phyloP scores from a whole-genome alignment of 306 rosid species.

The Cucumis melo region DNA sequence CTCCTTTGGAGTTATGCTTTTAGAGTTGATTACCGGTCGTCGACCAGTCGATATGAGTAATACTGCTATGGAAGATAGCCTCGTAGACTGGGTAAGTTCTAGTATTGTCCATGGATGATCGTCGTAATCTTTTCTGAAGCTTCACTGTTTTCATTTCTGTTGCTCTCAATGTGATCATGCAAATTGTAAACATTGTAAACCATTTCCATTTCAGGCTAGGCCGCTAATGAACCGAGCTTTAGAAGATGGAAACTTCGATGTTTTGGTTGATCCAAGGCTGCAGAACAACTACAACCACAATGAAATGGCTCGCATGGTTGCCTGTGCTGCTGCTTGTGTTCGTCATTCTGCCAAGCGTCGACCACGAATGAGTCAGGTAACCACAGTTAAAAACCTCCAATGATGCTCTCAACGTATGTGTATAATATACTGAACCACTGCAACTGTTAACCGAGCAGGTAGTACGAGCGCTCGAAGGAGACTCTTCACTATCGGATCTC shows the following conservation, averaged over 20 bases:
- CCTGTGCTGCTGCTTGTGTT: constrained; percentile 83
- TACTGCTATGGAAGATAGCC: constrained; percentile 66
- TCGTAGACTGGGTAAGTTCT: constrained; percentile 90
- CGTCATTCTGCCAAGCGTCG: constrained; percentile 94
- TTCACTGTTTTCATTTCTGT: not conserved
- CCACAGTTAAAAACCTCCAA: constrained; percentile 3
- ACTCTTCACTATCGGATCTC: constrained; percentile 67
- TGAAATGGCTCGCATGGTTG: constrained; percentile 77
- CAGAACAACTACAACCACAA: constrained; percentile 37
- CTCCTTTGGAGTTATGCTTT: constrained; percentile 88
- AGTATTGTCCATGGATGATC: not conserved
- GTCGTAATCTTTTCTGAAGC: not conserved
- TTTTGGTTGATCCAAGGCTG: constrained; percentile 62
- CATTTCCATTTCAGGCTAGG: constrained; percentile 58
- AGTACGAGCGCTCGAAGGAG: constrained; percentile 93
- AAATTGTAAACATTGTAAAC: not conserved
- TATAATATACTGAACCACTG: not conserved
- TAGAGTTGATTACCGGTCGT: constrained; percentile 79
- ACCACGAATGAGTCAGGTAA: constrained; percentile 88
- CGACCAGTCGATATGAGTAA: constrained; percentile 66
- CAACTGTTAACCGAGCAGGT: constrained; percentile 28
- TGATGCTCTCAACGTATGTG: not conserved
- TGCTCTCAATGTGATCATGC: not conserved
- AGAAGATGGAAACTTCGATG: constrained; percentile 58
- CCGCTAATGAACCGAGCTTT: constrained; percentile 50